Conservation (phyloP, 75 land plant species). For the Selaginella tamariscina region DNA sequence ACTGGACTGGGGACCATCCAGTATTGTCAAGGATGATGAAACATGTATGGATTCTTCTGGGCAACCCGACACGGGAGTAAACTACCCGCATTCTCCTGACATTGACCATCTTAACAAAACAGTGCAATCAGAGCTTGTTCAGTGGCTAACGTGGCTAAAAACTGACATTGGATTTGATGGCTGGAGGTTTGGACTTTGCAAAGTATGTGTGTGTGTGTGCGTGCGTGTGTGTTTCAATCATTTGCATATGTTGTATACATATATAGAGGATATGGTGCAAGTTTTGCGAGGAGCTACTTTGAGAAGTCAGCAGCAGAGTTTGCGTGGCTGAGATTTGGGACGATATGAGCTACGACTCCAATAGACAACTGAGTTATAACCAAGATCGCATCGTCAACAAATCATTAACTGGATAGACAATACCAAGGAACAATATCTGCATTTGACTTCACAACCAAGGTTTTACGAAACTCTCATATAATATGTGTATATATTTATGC, state of each 20-base stretch:
- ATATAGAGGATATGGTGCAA: slow-evolving; percentile 35
- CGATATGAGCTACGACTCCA: slow-evolving; percentile 31
- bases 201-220: too few species aligned
- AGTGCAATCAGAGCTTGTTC: slow-evolving; percentile 46
- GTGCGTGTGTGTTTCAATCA: not conserved
- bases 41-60: slow-evolving; percentile 37
- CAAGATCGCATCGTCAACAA: slow-evolving; percentile 46
- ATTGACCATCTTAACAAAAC: slow-evolving; percentile 56
- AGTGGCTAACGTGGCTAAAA: slow-evolving; percentile 69
- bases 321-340: slow-evolving; percentile 60
- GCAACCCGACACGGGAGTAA: slow-evolving; percentile 44
- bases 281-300: slow-evolving; percentile 34
- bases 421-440: slow-evolving; percentile 33
- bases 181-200: slow-evolving; percentile 68
- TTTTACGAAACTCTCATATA: slow-evolving; percentile 7
- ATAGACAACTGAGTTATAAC: slow-evolving; percentile 28
- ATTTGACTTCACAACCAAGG: slow-evolving; percentile 82
- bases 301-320: slow-evolving; percentile 27
- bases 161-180: slow-evolving; percentile 52
- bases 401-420: slow-evolving; percentile 44
- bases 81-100: slow-evolving; percentile 49
- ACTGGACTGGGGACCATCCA: slow-evolving; percentile 62
- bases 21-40: slow-evolving; percentile 34
- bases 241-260: not conserved
- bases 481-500: too few species aligned